phyloP scores from a whole-genome alignment of 257 asterid genomes.

The Solanum medicagineum region DNA sequence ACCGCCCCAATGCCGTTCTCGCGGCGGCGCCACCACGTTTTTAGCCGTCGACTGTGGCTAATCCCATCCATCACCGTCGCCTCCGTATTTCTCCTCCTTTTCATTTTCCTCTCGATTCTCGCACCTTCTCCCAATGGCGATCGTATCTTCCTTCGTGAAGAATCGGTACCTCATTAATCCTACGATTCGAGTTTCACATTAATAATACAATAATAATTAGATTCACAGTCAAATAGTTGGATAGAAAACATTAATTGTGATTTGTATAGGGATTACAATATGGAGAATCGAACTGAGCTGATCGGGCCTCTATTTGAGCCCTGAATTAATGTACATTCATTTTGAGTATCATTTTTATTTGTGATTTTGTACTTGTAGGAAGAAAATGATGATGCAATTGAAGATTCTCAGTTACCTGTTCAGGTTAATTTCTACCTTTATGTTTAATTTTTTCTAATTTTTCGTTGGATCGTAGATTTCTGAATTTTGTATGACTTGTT shows the following conservation, averaged over 20 bases:
- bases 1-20: conserved; percentile 38
- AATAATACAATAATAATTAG: background rate
- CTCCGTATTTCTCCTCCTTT: conserved; percentile 48
- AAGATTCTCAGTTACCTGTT: conserved; percentile 22
- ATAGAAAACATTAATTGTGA: too few species aligned
- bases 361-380: conserved; percentile 12
- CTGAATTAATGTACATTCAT: background rate
- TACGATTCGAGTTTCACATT: background rate
- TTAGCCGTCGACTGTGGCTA: conserved; percentile 26
- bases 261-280: too few species aligned
- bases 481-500: conserved; percentile 26
- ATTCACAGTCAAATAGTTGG: background rate
- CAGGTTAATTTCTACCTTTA: conserved; percentile 21
- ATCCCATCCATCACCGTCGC: conserved; percentile 39
- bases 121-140: conserved; percentile 63
- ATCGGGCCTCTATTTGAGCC: background rate
- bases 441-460: conserved; percentile 9
- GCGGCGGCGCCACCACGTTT: conserved; percentile 65
- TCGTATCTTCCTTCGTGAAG: conserved; percentile 20
- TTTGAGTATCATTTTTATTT: background rate
- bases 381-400: conserved; percentile 14
- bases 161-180: conserved; percentile 7
- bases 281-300: background rate
- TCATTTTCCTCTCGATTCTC: conserved; percentile 43
- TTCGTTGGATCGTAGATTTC: conserved; percentile 15